Evolutionary conservation across 2,329 filamentous ascomycete genomes (phyloP), one percentile per base, ranked within the genome.

Genomic region (Xylariaceae sp.): DNA sequence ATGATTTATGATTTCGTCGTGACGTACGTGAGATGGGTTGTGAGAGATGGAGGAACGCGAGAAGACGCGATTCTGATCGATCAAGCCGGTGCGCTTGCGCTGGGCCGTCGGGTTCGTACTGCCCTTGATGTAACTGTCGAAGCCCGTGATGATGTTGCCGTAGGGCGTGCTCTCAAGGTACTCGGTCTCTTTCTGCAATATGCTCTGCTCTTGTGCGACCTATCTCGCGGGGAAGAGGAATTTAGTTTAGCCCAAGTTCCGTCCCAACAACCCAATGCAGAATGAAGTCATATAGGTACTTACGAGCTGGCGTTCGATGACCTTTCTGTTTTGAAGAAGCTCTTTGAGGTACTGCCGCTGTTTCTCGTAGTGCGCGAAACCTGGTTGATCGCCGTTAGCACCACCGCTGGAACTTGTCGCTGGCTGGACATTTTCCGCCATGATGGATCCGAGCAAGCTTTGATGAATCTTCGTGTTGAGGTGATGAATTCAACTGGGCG

Each of bases 71-170:
- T 92, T 90, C 65, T 84, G 82, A 49, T 93, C 90, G 59, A 81
- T 81, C 45, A 88, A 78, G 4, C 84, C 83, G 21, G 83, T 81
- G 73, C 89, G 85, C 68, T 87, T 84, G 69, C 89, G 80, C 64
- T 85, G 81, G 9, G 87, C 82, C 3, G 82, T 82, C 1, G 82
- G 79, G n/a, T 86, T 84, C 7, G 85, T 83, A 16, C 83, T 84
- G 52, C 91, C 93, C 75, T 99, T 99, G 80, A 96, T 96, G 78
- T 98, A 99, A 72, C 92, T 96, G 74, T 99, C 95, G 74, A 99
- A 99, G 19, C 95, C 95, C 45, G 91, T 92, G 73, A 99, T 94
- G 71, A 99, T 98, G 78, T 99, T 99, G 40, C 95, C 95, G 67
- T 82, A 86, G 12, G 87, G 88, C 4, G 92, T 96, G 69, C 92